Evolutionary conservation across 345 rosid genomes (phyloP).

Genomic region (Orychophragmus violaceus): DNA sequence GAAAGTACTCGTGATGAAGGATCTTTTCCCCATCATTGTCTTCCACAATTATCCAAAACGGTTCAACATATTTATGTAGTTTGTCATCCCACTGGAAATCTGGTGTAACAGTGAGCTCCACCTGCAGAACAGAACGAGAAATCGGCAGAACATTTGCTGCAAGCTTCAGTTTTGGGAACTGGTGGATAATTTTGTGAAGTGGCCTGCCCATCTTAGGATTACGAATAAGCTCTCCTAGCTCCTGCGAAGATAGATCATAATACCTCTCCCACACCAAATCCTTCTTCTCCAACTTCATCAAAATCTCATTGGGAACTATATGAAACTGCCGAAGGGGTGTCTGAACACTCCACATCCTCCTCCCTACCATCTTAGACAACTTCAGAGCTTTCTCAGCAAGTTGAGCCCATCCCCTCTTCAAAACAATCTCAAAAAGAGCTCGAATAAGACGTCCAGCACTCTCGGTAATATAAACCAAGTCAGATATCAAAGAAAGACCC

Average conservation of each 20-base stretch:
- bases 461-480: conserved; percentile 93
- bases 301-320: conserved; percentile 73
- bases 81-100: conserved; percentile 96
- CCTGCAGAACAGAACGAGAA: conserved; percentile 71
- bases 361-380: conserved; percentile 86
- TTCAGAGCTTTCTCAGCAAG: conserved; percentile 87
- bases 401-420: conserved; percentile 96
- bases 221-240: conserved; percentile 90
- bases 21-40: conserved; percentile 88
- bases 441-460: conserved; percentile 94
- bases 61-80: conserved; percentile 89
- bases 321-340: conserved; percentile 86
- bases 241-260: conserved; percentile 84
- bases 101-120: conserved; percentile 83
- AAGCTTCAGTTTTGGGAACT: conserved; percentile 78
- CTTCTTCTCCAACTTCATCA: conserved; percentile 89
- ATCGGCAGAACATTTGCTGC: conserved; percentile 90
- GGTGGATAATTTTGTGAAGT: conserved; percentile 81
- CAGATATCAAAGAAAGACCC: conserved; percentile 89
- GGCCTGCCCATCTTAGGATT: conserved; percentile 82
- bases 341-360: conserved; percentile 98
- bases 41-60: conserved; percentile 93
- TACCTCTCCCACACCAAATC: conserved; percentile 97
- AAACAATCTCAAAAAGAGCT: conserved; percentile 86
- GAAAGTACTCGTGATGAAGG: conserved; percentile 90